Base-by-base conservation (phyloP, 2,329 filamentous ascomycete genomes). In the Diplodia mutila region DNA sequence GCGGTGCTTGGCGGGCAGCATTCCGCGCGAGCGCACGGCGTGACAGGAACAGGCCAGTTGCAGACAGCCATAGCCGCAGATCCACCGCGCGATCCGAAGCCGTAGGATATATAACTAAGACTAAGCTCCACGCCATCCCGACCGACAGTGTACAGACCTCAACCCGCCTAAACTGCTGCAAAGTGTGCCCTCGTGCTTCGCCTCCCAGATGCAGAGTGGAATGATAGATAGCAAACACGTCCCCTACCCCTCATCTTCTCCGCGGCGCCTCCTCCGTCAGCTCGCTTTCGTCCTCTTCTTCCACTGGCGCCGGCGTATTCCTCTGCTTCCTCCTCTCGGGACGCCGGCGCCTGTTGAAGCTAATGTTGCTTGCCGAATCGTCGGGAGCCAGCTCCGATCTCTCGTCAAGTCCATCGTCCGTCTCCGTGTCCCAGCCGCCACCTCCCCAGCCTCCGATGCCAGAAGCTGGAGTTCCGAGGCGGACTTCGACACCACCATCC, bases 341-440 rank as follows among this genome's bases (percentile, higher is more conserved):
- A 74, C 88, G 83, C 72, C 89, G 84, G 74, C 90, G 84, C 72
- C 90, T 79, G 65, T 89, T 90, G 75, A 89, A 91, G 74, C 87
- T 90, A 69, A 94, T 91, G 75, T 94, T 93, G 78, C 91, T 93
- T 27, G 91, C 91, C 66, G 87, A 90, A 77, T 94, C 91, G 74
- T 94, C 91, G 0, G 91, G 91, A 71, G 89, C 89, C 59, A 94
- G 82, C 71, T 82, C 81, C 49, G 79, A 82, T 68, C 78, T 74
- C 61, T 82, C 83, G 27, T 80, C 79, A 32, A 79, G 69, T 8
- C 73, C 72, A 52, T 73, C 69, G 23, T 70, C 69, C 61, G 68
- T 72, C 55, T 78, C 77, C n/a, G 70, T 70, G 52, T 80, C 78
- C 51, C 72, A 72, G 23, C 76, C 77, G 2, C 57, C 57, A 25